Percentiles rank a stretch among this genome's conserved stretches.
Evolutionary conservation across 2,329 filamentous ascomycete species (phyloP).

Genomic region (Nothophoma quercina): DNA sequence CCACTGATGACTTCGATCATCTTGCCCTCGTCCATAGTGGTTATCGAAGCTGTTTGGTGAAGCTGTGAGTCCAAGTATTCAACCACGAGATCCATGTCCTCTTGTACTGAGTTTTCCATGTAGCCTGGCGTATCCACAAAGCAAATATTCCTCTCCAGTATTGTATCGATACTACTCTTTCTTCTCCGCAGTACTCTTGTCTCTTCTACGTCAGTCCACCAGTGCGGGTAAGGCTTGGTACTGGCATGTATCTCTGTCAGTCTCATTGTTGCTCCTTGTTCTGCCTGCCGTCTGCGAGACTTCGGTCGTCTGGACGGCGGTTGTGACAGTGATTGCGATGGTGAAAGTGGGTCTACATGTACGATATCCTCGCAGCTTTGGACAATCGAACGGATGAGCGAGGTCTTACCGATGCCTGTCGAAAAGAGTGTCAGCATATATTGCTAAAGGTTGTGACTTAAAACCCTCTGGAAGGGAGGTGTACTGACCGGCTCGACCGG

Average conservation of each 20-base stretch:
- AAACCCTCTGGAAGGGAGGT: not conserved
- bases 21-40: slow-evolving; percentile 73
- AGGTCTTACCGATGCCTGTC: slow-evolving; percentile 84
- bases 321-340: slow-evolving; percentile 34
- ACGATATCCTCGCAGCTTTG: slow-evolving; percentile 91
- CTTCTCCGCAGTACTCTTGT: slow-evolving; percentile 65
- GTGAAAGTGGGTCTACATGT: slow-evolving; percentile 76
- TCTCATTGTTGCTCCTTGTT: slow-evolving; percentile 29
- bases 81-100: slow-evolving; percentile 51
- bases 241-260: slow-evolving; percentile 56
- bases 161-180: slow-evolving; percentile 74
- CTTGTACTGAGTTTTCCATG: slow-evolving; percentile 47
- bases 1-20: slow-evolving; percentile 80
- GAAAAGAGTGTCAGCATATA: slow-evolving; percentile 17
- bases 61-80: slow-evolving; percentile 78
- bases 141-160: slow-evolving; percentile 90
- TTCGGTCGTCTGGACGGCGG: slow-evolving; percentile 33
- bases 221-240: slow-evolving; percentile 75
- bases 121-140: slow-evolving; percentile 86
- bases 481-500: slow-evolving; percentile 73
- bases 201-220: slow-evolving; percentile 85
- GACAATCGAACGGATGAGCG: slow-evolving; percentile 85
- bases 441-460: no score
- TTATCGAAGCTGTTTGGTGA: slow-evolving; percentile 67
- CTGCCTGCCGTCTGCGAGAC: slow-evolving; percentile 35